Evolutionary conservation across 371 early-diverging fungal species (phyloP).

Genomic region (Circinella umbellata): DNA sequence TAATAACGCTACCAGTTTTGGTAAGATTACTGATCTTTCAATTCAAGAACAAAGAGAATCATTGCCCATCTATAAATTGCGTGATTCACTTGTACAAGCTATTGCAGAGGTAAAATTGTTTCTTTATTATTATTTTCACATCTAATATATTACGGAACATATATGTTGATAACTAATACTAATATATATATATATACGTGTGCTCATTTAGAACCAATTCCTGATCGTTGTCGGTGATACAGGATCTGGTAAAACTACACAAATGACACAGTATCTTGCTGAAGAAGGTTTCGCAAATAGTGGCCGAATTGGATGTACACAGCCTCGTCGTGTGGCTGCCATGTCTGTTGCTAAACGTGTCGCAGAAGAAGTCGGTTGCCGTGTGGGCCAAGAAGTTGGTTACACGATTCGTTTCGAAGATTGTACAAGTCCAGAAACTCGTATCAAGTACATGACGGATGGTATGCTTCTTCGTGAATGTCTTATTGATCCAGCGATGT

Average conservation of each 20-base stretch:
- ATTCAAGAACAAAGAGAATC: conserved; percentile 94
- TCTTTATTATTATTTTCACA: too few relatives aligned
- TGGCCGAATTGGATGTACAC: conserved; percentile 98
- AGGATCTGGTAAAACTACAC: conserved; percentile 99
- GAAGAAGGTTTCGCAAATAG: conserved; percentile 88
- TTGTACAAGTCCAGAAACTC: conserved; percentile 91
- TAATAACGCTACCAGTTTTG: conserved; percentile 89
- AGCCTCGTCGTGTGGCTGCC: conserved; percentile 99
- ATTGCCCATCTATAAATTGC: conserved; percentile 87
- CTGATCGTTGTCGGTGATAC: conserved; percentile 97
- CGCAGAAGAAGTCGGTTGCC: conserved; percentile 96
- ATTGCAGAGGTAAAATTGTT: conserved; percentile 62
- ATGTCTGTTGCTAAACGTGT: conserved; percentile 99
- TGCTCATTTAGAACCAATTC: conserved; percentile 73
- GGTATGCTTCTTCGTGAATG: conserved; percentile 99
- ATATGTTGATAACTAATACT: background rate
- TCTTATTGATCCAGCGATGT: conserved; percentile 85
- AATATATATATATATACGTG: background rate
- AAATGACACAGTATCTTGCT: conserved; percentile 98
- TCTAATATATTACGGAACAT: too few relatives aligned
- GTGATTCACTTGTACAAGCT: conserved; percentile 82
- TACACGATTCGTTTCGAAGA: conserved; percentile 99
- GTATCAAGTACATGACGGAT: conserved; percentile 99
- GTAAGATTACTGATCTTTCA: conserved; percentile 84
- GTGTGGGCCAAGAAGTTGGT: conserved; percentile 95